Evolutionary conservation across 441 rosid species (phyloP), one percentile per base, ranked within the genome.

Genomic region (Manihot esculenta): DNA sequence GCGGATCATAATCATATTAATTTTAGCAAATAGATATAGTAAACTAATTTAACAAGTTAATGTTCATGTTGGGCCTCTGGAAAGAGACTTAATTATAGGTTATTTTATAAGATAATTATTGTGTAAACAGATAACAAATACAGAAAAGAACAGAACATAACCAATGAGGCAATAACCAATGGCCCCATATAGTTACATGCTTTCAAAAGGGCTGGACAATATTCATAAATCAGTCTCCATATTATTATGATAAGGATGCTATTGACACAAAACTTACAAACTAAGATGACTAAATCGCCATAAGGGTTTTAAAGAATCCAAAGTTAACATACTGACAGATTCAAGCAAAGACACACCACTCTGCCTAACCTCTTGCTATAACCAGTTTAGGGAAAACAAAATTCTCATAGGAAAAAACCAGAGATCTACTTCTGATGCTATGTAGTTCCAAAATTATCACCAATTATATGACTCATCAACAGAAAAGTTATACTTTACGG

Each of bases 131-230:
- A n/a, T n/a, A n/a, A n/a, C n/a, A n/a, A n/a, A n/a, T n/a, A n/a
- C n/a, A n/a, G n/a, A n/a, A n/a, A n/a, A n/a, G n/a, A n/a, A n/a
- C n/a, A n/a, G n/a, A n/a, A n/a, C n/a, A n/a, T n/a, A n/a, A n/a
- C n/a, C 51, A 71, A 80, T 62, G 60, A 10, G 38, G 23, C 14
- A 30, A 65, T 26, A 53, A 64, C 38, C 23, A 68, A 58, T 24
- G 64, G 18, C 44, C 77, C 73, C 58, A 42, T 60, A 0, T 5
- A 53, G 3, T 35, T 15, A 17, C 44, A 51, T 30, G 27, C 15
- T 15, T 57, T 73, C 54, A 47, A 73, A 56, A 72, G 23, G 54
- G 47, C 62, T 21, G 45, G 45, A 53, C 60, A 66, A 61, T 8
- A 9, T 33, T 15, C 17, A 30, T 12, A 66, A 68, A 42, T 47